phyloP scores from a whole-genome alignment of 495 filamentous ascomycete genomes.

The Talaromyces nanjingensis region DNA sequence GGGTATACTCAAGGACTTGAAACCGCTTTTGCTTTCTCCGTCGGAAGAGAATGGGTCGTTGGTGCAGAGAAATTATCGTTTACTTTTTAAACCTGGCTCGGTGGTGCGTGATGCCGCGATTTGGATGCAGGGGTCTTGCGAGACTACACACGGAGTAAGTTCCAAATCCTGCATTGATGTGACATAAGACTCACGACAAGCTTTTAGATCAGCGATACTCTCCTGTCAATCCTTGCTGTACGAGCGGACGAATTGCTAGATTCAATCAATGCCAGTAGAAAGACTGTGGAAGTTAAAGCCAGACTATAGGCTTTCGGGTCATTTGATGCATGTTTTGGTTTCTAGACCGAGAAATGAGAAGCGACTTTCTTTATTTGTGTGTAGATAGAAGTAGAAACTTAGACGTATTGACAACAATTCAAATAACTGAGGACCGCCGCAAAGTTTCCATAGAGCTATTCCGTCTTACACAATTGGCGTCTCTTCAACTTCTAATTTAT shows the following conservation, averaged over 20 bases:
- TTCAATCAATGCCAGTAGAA: slow-evolving; percentile 54
- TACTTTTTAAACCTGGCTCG: slow-evolving; percentile 57
- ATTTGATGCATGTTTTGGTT: not conserved
- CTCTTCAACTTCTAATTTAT: too few species aligned
- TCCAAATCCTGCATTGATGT: not conserved
- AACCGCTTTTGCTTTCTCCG: slow-evolving; percentile 51
- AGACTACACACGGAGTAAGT: slow-evolving; percentile 68
- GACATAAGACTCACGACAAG: not conserved
- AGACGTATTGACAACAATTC: not conserved
- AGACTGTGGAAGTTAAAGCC: not conserved
- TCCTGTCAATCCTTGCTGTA: slow-evolving; percentile 69
- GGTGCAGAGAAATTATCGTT: slow-evolving; percentile 62
- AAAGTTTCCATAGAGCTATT: not conserved
- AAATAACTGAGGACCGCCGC: not conserved
- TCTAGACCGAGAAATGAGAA: not conserved
- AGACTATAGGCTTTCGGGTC: not conserved
- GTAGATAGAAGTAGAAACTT: not conserved
- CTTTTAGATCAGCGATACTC: slow-evolving; percentile 58
- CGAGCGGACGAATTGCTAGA: slow-evolving; percentile 73
- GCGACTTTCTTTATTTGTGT: not conserved
- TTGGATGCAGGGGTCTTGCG: slow-evolving; percentile 93
- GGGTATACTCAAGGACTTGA: slow-evolving; percentile 59
- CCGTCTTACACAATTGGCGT: too few species aligned
- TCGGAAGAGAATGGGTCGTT: slow-evolving; percentile 22
- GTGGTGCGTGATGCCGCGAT: slow-evolving; percentile 62